phyloP scores from a whole-genome alignment of 257 asterid species.

The Lavandula angustifolia region DNA sequence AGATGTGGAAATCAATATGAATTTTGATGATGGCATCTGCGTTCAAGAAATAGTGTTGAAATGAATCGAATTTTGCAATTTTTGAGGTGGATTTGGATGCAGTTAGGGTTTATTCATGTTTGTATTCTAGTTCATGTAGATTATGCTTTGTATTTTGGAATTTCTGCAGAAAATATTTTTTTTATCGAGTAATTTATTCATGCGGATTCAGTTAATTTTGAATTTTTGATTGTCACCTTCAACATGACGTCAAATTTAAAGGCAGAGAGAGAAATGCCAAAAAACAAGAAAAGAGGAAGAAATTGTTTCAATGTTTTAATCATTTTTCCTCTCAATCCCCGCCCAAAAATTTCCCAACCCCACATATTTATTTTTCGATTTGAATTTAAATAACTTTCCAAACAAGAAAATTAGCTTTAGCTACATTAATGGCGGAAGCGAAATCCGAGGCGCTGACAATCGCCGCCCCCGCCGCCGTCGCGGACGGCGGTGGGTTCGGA shows the following conservation, averaged over 20 bases:
- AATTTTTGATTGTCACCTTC: not conserved
- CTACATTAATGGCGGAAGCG: conserved; percentile 38
- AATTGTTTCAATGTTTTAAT: not conserved
- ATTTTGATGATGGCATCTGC: too few relatives aligned
- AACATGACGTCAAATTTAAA: not conserved
- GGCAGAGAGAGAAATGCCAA: not conserved
- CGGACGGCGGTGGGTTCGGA: conserved; percentile 33
- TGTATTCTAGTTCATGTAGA: too few relatives aligned
- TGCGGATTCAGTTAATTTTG: too few relatives aligned
- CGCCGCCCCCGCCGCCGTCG: conserved; percentile 18
- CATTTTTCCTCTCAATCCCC: conserved; percentile 34
- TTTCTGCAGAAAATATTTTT: too few relatives aligned
- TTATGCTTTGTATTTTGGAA: too few relatives aligned
- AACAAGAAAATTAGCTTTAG: not conserved
- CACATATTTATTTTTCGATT: conserved; percentile 23
- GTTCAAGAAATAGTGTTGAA: too few relatives aligned
- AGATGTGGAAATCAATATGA: too few relatives aligned
- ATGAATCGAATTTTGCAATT: too few relatives aligned
- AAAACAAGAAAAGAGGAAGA: not conserved
- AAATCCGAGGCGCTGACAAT: conserved; percentile 30
- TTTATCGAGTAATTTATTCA: too few relatives aligned
- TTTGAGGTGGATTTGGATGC: too few relatives aligned
- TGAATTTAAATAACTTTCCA: conserved; percentile 1
- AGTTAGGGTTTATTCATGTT: too few relatives aligned
- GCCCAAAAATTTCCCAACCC: conserved; percentile 28